Conservation (phyloP, 2,329 filamentous ascomycete genomes). For the Zymoseptoria crescenta region DNA sequence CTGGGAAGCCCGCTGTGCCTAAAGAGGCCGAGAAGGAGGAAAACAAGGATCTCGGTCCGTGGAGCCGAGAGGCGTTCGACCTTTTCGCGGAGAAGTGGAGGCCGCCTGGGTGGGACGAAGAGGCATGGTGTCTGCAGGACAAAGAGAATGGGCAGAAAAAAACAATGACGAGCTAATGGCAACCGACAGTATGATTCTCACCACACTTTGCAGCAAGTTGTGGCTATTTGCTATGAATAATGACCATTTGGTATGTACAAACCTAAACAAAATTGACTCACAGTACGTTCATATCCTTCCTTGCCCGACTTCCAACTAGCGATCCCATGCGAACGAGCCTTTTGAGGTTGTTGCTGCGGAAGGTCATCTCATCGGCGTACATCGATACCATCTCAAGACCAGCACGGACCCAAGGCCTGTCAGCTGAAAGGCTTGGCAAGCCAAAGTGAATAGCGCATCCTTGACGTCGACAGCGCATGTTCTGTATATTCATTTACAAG, state of each 20-base stretch:
- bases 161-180: not conserved
- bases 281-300: not conserved
- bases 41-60: constrained; percentile 49
- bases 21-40: constrained; percentile 18
- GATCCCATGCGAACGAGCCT: not conserved
- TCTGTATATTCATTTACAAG: not conserved
- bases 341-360: not conserved
- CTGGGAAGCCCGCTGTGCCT: constrained; percentile 14
- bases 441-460: not conserved
- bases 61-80: constrained; percentile 62
- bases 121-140: constrained; percentile 18
- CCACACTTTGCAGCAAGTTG: not conserved
- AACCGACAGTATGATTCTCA: not conserved
- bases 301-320: not conserved
- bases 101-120: constrained; percentile 38
- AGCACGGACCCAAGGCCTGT: not conserved
- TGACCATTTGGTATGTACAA: not conserved
- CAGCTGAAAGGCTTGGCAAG: not conserved
- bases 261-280: not conserved
- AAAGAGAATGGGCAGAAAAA: not conserved
- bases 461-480: not conserved
- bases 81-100: constrained; percentile 49
- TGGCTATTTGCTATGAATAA: not conserved
- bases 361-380: not conserved
- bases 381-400: not conserved